These are phyloP conservation scores for Metarhizium anisopliae DNA, from an alignment of 2,329 filamentous ascomycete species.

Conservation along the genomic window DNA sequence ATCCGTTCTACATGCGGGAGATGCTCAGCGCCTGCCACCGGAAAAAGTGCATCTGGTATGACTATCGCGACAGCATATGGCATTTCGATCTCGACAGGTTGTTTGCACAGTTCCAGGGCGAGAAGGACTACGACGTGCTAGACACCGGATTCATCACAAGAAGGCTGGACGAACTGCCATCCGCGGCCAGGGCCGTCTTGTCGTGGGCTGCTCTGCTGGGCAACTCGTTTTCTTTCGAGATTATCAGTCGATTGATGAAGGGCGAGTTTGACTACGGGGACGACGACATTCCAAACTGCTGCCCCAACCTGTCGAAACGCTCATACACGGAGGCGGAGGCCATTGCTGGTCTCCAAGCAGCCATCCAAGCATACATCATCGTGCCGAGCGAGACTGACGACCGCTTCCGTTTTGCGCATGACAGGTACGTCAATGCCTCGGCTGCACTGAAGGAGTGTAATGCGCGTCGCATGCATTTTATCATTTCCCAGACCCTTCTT, in stretches of 20 bases:
- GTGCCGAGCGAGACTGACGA: slow-evolving; percentile 78
- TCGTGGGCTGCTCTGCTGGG: slow-evolving; percentile 82
- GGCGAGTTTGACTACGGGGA: slow-evolving; percentile 60
- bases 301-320: slow-evolving; percentile 12
- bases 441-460: slow-evolving; percentile 61
- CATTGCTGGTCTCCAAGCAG: slow-evolving; percentile 70
- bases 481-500: slow-evolving; percentile 73
- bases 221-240: slow-evolving; percentile 71
- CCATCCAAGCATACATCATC: slow-evolving; percentile 72
- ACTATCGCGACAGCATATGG: slow-evolving; percentile 76
- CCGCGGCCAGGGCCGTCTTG: slow-evolving; percentile 66
- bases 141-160: slow-evolving; percentile 76
- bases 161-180: slow-evolving; percentile 66
- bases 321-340: slow-evolving; percentile 56
- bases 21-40: slow-evolving; percentile 83
- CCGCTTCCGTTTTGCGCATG: slow-evolving; percentile 79
- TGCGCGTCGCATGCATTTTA: slow-evolving; percentile 76
- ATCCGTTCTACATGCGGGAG: slow-evolving; percentile 84
- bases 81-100: slow-evolving; percentile 77
- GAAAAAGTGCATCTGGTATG: slow-evolving; percentile 84
- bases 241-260: slow-evolving; percentile 68
- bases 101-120: slow-evolving; percentile 74
- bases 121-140: slow-evolving; percentile 69
- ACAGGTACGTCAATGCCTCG: slow-evolving; percentile 74
- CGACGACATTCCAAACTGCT: slow-evolving; percentile 30